Base-by-base conservation (phyloP, 306 rosid species). In the Abrus pulchellus region DNA sequence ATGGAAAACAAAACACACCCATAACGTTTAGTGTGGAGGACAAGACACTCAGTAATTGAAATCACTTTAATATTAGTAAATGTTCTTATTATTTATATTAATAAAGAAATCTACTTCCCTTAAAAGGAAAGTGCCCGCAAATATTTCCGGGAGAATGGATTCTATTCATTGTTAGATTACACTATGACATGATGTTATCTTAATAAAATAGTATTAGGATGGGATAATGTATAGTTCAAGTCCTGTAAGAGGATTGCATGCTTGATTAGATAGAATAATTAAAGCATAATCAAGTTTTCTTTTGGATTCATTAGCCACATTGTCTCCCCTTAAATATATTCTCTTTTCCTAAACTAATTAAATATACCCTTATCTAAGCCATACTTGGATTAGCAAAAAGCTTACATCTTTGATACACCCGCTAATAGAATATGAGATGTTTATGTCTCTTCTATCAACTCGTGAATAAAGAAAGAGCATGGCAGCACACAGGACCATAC, bases 91-190 rank as follows among this genome's bases (percentile, higher is more conserved):
- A 64, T 53, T 75, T 60, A 20, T 6, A 20, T 6, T 33, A 27
- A 32, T 9, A 11, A 36, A 52, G 59, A 13, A 61, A 73, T 55
- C 74, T 56, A 41, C 87, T 88, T 88, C 79, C 89, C 88, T 86
- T 85, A 83, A 84, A 92, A 76, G 91, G 90, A 74, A 86, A 86
- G 84, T 29, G 28, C 20, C 67, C 49, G 44, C 41, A 69, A 5
- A 62, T 45, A 75, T 14, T 69, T 28, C 28, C 54, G 29, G 32
- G 45, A 30, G 40, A 44, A 12, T 43, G 6, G 0, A 33, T 9
- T 41, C 30, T 3, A 29, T 45, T 52, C 2, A 43, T 11, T 27
- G 10, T 65, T 52, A 36, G 6, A 79, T 48, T 61, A 70, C 13
- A 48, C 13, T 28, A 5, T 8, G 0, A 33, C 0, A 13, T 14